A percentile compares a stretch with the other conserved stretches of the same genome.
Evolutionary conservation across 805 yeast species (phyloP).

Genomic region (Candida quercuum): DNA sequence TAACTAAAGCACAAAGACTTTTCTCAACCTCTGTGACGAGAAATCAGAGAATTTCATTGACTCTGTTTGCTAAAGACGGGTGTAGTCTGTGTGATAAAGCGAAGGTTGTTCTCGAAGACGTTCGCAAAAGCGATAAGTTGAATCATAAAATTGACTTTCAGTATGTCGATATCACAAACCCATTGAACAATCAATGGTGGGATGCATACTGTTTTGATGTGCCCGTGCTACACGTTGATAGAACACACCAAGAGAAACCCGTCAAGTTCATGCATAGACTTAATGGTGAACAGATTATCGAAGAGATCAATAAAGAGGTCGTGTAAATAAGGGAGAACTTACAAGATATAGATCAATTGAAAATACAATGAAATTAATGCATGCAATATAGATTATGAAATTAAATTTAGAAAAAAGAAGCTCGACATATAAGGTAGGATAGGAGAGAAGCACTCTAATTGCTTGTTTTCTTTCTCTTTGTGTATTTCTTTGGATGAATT

Average conservation of each 20-base stretch:
- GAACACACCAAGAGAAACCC: constrained; percentile 38
- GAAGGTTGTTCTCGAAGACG: constrained; percentile 39
- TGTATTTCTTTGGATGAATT: constrained; percentile 14
- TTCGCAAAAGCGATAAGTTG: constrained; percentile 28
- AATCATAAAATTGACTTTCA: constrained; percentile 29
- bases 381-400: too few relatives aligned
- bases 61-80: constrained; percentile 63
- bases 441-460: too few relatives aligned
- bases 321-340: neutral
- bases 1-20: too few relatives aligned
- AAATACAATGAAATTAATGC: too few relatives aligned
- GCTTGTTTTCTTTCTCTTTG: constrained; percentile 19
- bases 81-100: constrained; percentile 71
- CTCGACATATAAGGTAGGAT: too few relatives aligned
- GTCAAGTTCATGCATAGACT: constrained; percentile 67
- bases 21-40: neutral
- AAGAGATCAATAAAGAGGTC: constrained; percentile 35
- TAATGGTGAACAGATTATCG: constrained; percentile 46
- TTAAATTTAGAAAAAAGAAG: too few relatives aligned
- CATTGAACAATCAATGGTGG: constrained; percentile 59
- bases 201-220: constrained; percentile 72
- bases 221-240: constrained; percentile 69
- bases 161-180: constrained; percentile 53
- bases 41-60: constrained; percentile 29
- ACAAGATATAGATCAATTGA: neutral